A percentile compares a stretch with the other conserved stretches of the same genome.
phyloP scores from a whole-genome alignment of 1,284 basidiomycete genomes.

The Sporisorium graminicola region DNA sequence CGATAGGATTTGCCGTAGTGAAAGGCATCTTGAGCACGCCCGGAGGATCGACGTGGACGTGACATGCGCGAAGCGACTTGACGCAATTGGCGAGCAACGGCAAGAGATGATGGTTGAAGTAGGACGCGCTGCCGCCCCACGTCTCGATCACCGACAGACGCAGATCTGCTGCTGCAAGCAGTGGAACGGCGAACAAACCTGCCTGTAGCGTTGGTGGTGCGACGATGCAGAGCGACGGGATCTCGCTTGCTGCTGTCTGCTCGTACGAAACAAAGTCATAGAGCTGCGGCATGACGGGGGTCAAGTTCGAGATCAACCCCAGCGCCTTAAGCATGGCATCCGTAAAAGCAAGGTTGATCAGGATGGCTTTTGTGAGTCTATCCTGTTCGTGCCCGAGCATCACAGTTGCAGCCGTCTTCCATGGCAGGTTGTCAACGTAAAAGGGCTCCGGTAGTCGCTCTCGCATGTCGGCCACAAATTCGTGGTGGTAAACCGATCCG shows the following conservation, averaged over 20 bases:
- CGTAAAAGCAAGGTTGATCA: constrained; percentile 43
- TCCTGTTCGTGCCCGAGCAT: constrained; percentile 42
- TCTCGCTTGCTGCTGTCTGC: constrained; percentile 34
- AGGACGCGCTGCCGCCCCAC: constrained; percentile 40
- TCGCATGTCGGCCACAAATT: constrained; percentile 44
- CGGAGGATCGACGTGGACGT: constrained; percentile 37
- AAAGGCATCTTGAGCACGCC: constrained; percentile 41
- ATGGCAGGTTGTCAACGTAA: constrained; percentile 26
- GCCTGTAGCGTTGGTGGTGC: constrained; percentile 43
- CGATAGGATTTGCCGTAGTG: constrained; percentile 36
- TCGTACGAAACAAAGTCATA: constrained; percentile 49
- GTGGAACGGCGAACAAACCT: constrained; percentile 39
- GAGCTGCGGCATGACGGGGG: constrained; percentile 42
- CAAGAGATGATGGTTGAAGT: constrained; percentile 46
- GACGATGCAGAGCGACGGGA: constrained; percentile 39
- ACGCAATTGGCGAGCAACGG: constrained; percentile 44
- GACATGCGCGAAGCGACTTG: constrained; percentile 41
- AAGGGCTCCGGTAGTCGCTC: constrained; percentile 35
- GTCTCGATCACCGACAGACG: constrained; percentile 44
- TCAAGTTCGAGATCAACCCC: constrained; percentile 33
- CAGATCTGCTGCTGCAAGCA: constrained; percentile 42
- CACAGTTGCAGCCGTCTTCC: constrained; percentile 38
- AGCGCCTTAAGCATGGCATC: constrained; percentile 44
- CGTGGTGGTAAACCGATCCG: constrained; percentile 43
- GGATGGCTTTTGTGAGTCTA: constrained; percentile 33